A percentile compares a stretch with the other conserved stretches of the same genome.
Evolutionary conservation across 2,329 filamentous ascomycete species (phyloP).

Genomic region (Cordyceps fumosorosea): DNA sequence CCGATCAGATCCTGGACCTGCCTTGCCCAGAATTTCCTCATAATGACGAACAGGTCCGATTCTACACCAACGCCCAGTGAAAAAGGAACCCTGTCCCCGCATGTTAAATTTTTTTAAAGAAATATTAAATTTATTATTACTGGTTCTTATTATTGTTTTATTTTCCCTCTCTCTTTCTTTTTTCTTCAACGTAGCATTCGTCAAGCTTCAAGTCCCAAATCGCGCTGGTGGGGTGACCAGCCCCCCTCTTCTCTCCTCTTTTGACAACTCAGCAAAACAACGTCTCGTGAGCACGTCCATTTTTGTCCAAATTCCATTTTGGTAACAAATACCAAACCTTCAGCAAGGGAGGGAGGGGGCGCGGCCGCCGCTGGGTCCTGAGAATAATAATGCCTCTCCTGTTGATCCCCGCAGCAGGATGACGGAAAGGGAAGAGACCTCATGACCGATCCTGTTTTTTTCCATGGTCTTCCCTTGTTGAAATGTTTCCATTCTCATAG

Average conservation of each 20-base stretch:
- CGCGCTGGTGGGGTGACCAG: not conserved
- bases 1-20: too few relatives aligned
- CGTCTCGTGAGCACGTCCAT: not conserved
- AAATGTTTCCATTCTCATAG: not conserved
- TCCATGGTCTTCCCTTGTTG: too few relatives aligned
- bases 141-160: too few relatives aligned
- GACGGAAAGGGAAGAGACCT: not conserved
- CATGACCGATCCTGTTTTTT: too few relatives aligned
- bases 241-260: not conserved
- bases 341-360: too few relatives aligned
- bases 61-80: too few relatives aligned
- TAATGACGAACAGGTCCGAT: too few relatives aligned
- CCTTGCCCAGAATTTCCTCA: not conserved
- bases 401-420: not conserved
- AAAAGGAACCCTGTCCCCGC: not conserved
- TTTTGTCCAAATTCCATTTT: not conserved
- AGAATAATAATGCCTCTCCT: not conserved
- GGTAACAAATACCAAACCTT: too few relatives aligned
- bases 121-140: too few relatives aligned
- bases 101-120: not conserved
- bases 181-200: not conserved
- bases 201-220: not conserved
- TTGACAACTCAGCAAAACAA: conserved; percentile 1
- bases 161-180: too few relatives aligned
- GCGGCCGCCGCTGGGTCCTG: too few relatives aligned